Conservation (phyloP, 139 green algal genomes). For the Micromonas commoda region DNA sequence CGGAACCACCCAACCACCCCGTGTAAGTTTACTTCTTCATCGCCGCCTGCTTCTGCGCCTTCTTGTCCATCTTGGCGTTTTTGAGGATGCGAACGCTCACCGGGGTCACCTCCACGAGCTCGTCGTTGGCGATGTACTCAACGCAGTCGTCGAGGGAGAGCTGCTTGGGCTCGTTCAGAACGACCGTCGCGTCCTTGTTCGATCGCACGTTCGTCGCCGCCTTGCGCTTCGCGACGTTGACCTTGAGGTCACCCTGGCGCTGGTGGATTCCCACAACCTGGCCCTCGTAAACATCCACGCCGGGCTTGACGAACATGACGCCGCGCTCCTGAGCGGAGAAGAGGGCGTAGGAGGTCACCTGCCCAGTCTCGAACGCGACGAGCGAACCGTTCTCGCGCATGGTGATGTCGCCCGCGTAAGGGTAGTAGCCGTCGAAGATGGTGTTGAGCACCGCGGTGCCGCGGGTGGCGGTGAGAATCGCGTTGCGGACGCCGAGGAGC, state of each 20-base stretch:
- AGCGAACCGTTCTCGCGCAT: slow-evolving; percentile 87
- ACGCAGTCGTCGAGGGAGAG: slow-evolving; percentile 88
- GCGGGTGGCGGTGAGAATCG: slow-evolving; percentile 92
- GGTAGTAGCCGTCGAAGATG: slow-evolving; percentile 65
- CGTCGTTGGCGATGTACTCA: slow-evolving; percentile 93
- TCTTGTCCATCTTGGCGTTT: slow-evolving; percentile 52
- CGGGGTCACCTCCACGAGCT: slow-evolving; percentile 91
- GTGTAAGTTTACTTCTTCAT: background rate
- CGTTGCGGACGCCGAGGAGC: slow-evolving; percentile 84
- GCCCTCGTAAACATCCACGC: slow-evolving; percentile 87
- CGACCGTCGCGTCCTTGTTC: slow-evolving; percentile 49
- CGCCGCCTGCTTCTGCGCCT: background rate
- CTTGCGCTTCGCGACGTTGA: slow-evolving; percentile 98
- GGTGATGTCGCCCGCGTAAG: slow-evolving; percentile 66
- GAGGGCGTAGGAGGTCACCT: slow-evolving; percentile 79
- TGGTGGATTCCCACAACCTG: slow-evolving; percentile 92
- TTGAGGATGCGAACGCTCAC: slow-evolving; percentile 81
- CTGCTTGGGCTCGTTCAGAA: slow-evolving; percentile 57
- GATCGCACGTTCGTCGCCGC: slow-evolving; percentile 69
- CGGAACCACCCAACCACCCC: background rate
- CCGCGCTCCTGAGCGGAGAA: slow-evolving; percentile 83
- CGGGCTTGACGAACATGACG: slow-evolving; percentile 76
- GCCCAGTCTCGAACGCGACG: slow-evolving; percentile 77
- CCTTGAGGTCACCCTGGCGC: slow-evolving; percentile 80
- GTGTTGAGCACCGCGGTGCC: slow-evolving; percentile 94